Evolutionary conservation across 2,329 filamentous ascomycete species (phyloP), one percentile per base, ranked within the genome.

Genomic region (Hymenoscyphus infarciens): DNA sequence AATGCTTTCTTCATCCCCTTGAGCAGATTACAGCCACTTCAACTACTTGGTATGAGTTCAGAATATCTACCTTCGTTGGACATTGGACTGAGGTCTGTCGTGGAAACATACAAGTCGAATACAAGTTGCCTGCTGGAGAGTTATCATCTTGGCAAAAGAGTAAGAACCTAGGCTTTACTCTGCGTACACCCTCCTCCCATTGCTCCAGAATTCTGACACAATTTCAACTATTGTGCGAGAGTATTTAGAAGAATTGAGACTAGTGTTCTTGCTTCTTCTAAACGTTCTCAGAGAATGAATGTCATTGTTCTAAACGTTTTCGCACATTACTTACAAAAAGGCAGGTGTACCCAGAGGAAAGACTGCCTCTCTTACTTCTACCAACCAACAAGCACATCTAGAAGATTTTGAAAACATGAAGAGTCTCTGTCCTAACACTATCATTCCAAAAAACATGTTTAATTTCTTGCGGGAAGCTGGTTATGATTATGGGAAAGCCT

Each of bases 1-100:
- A 59, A 59, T 49, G 42, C n/a, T 52, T 16, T 29, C 39, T 59
- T 15, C 35, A 39, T 13, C 33, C 56, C 2, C 56, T 57, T n/a
- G 5, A 29, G 19, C 27, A 42, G 10, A 13, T 33, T 6, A 38
- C 56, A 15, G 56, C 33, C 11, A 42, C 33, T 16, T n/a, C 15
- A 5, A 57, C 29, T 25, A 33, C 16, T 10, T 57, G 56, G 56
- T 19, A 31, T 5, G 56, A 57, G 10, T 57, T 57, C 25, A 19
- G 33, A 22, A 8, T 57, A n/a, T 22, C 33, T 22, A 42, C 35
- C 15, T 57, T 22, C 19, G 31, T 38, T 22, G 33, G 25, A 5
- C 8, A 22, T 10, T 57, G 56, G 56, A 42, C 15, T 7, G 56
- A 57, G 31, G 25, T 29, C 19, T 57, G 31, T 25, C 31, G 56